phyloP scores from a whole-genome alignment of 2,329 filamentous ascomycete species.

The Clonostachys solani region DNA sequence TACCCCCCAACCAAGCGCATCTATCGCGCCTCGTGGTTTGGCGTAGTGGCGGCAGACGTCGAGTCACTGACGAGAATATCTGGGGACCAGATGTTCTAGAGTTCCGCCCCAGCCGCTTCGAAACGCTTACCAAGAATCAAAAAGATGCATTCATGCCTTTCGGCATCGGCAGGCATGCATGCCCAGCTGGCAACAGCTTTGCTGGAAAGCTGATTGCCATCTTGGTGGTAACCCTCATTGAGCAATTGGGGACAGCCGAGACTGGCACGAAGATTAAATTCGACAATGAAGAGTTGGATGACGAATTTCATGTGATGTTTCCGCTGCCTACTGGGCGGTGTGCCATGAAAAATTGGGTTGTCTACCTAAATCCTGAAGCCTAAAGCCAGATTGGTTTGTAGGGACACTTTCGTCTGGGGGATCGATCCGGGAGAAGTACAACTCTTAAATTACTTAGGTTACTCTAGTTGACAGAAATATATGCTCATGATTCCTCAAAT shows the following conservation, averaged over 20 bases:
- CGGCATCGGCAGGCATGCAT: background rate
- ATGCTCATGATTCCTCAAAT: too few relatives aligned
- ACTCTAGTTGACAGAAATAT: too few relatives aligned
- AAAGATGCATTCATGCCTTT: conserved; percentile 1
- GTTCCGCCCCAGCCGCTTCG: background rate
- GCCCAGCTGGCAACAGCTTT: background rate
- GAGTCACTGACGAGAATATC: background rate
- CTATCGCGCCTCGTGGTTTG: background rate
- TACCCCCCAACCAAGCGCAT: background rate
- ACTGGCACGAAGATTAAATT: background rate
- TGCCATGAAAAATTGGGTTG: background rate
- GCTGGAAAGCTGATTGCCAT: background rate
- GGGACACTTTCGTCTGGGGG: too few relatives aligned
- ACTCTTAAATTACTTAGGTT: too few relatives aligned
- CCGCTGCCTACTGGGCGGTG: background rate
- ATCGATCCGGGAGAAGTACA: too few relatives aligned
- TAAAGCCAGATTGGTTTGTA: too few relatives aligned
- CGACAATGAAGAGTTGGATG: background rate
- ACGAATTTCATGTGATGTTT: background rate
- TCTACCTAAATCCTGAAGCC: background rate
- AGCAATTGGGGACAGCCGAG: background rate
- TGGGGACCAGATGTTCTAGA: background rate
- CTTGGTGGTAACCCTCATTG: background rate
- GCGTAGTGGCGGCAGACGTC: background rate
- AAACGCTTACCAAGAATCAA: background rate